Base-by-base conservation (phyloP, 805 yeast genomes). In the Lipomyces kockii region DNA sequence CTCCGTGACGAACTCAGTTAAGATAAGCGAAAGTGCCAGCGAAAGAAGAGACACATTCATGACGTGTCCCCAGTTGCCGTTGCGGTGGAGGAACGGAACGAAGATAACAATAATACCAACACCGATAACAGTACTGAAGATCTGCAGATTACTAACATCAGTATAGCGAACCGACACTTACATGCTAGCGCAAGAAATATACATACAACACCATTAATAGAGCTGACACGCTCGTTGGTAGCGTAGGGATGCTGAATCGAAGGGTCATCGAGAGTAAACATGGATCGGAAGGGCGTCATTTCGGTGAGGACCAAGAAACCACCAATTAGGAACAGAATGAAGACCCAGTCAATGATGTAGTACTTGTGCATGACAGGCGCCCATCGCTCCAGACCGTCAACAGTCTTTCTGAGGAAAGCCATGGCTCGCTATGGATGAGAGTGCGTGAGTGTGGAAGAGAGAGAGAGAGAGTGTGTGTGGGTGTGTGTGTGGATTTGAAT, bases 161-260 rank as follows among this genome's bases (percentile, higher is more conserved):
- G 55, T 20, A 25, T 17, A 4, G 3, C n/a, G 9, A 52, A 52
- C 7, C 34, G 3, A 37, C 43, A 12, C 39, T 3, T 9, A 52
- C 3, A 25, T 52, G 34, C 27, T n/a, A 22, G 53, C 25, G 22
- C 4, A 20, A 52, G n/a, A 25, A 20, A 25, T 25, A 52, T 22
- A 52, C 55, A n/a, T 52, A 52, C 55, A 64, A 69, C 72, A 57
- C 70, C 72, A 59, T 55, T 55, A 60, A 67, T 66, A n/a, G 72
- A 69, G 12, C 89, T 81, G 1, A 94, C 97, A 37, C 91, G 83
- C 78, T 94, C 97, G 32, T 80, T 82, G 61, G 85, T 86, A 0
- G 97, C 90, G 77, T 84, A 88, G 1, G 98, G 98, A 78, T 91
- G 97, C 64, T 88, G 86, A 60, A 94, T 87, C 0, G 93, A 85